phyloP scores from a whole-genome alignment of 2,329 filamentous ascomycete genomes.

The Fusarium sacchari region DNA sequence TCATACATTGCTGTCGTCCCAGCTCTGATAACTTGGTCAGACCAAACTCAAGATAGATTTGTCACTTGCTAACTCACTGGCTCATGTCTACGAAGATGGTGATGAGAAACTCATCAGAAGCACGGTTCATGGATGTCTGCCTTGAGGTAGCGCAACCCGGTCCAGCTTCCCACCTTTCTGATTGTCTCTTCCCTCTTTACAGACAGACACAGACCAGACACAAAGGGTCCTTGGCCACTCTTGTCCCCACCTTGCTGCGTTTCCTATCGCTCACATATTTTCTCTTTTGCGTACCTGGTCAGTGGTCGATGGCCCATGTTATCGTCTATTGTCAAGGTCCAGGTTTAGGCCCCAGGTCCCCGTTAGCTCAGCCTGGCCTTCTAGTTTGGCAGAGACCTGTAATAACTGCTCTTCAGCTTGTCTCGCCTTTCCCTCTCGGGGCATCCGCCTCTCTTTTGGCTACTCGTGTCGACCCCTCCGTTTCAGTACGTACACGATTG shows the following conservation, averaged over 20 bases:
- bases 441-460: conserved; percentile 18
- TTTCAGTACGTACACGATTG: not conserved
- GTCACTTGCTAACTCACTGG: not conserved
- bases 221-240: conserved; percentile 31
- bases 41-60: not conserved
- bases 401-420: conserved; percentile 32
- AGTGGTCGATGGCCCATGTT: conserved; percentile 2
- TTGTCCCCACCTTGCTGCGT: conserved; percentile 31
- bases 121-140: not conserved
- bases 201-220: conserved; percentile 11
- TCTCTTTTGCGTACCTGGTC: conserved; percentile 6
- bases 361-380: conserved; percentile 28
- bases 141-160: not conserved
- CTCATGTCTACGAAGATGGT: not conserved
- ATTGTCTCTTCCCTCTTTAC: conserved; percentile 10
- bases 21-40: not conserved
- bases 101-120: not conserved
- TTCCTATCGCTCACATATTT: conserved; percentile 29
- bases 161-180: conserved; percentile 24
- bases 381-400: not conserved
- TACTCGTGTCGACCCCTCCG: conserved; percentile 11
- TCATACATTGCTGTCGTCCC: not conserved
- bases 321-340: conserved; percentile 13
- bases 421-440: conserved; percentile 14
- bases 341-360: conserved; percentile 7